phyloP scores from a whole-genome alignment of 2,329 filamentous ascomycete genomes.

The Aciculosporium take region DNA sequence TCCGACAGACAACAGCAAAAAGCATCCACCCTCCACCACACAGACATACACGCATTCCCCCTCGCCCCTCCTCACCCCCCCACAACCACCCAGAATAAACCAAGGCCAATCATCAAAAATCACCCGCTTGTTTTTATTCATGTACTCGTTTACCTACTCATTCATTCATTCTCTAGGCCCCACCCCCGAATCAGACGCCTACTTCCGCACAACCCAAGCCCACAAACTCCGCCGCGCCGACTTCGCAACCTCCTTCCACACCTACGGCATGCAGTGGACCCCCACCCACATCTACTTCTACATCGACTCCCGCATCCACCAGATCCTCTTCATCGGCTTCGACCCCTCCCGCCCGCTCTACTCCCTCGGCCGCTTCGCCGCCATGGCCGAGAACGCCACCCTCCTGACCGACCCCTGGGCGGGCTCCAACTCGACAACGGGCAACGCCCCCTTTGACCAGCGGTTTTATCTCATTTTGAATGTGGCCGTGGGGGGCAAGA shows the following conservation, averaged over 20 bases:
- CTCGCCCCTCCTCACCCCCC: too few species aligned
- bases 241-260: constrained; percentile 31
- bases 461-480: constrained; percentile 36
- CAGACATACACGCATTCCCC: too few species aligned
- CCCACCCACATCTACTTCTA: constrained; percentile 39
- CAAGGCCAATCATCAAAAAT: too few species aligned
- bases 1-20: too few species aligned
- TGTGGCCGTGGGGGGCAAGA: constrained; percentile 34
- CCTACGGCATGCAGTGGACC: constrained; percentile 38
- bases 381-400: constrained; percentile 25
- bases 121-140: too few species aligned
- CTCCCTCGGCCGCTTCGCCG: constrained; percentile 27
- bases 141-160: too few species aligned
- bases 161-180: constrained; percentile 9
- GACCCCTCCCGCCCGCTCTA: constrained; percentile 21
- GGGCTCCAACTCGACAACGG: constrained; percentile 18
- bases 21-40: too few species aligned
- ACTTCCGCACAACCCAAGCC: constrained; percentile 20
- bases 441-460: constrained; percentile 37
- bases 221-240: constrained; percentile 22
- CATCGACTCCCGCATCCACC: constrained; percentile 28
- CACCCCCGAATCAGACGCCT: constrained; percentile 15
- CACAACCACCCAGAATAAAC: too few species aligned
- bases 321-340: constrained; percentile 25
- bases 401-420: constrained; percentile 30